A percentile compares a stretch with the other conserved stretches of the same genome.
These are phyloP conservation scores for Cardiospermum halicacabum DNA, from an alignment of 345 rosid species.

Conservation along the genomic window DNA sequence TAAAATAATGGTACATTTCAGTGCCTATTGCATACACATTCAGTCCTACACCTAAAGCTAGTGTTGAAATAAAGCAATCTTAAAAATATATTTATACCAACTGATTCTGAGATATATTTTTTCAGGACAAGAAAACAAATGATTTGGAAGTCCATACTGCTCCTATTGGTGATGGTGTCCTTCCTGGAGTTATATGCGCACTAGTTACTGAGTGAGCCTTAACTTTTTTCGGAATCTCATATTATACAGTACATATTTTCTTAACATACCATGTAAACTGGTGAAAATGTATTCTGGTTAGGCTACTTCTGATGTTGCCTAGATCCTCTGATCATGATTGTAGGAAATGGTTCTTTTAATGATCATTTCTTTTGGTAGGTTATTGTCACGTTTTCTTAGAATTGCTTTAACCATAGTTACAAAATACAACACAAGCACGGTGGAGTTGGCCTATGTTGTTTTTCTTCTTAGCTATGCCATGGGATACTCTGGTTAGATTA, in stretches of 20 bases:
- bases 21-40: too few species aligned
- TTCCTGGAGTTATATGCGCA: constrained; percentile 81
- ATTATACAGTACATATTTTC: not conserved
- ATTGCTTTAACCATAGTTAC: not conserved
- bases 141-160: constrained; percentile 75
- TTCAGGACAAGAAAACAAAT: constrained; percentile 29
- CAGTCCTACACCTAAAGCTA: not conserved
- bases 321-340: not conserved
- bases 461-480: not conserved
- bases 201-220: constrained; percentile 74
- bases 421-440: not conserved
- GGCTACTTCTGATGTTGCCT: too few species aligned
- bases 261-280: constrained; percentile 2
- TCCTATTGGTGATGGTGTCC: constrained; percentile 70
- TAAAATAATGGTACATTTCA: too few species aligned
- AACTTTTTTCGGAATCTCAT: not conserved
- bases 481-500: not conserved
- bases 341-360: not conserved
- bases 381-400: not conserved
- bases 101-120: constrained; percentile 16
- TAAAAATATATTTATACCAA: too few species aligned
- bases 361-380: not conserved
- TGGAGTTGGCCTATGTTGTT: not conserved
- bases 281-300: not conserved
- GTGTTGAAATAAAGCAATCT: too few species aligned